phyloP scores from a whole-genome alignment of 306 rosid genomes.

The Medicago ruthenica region DNA sequence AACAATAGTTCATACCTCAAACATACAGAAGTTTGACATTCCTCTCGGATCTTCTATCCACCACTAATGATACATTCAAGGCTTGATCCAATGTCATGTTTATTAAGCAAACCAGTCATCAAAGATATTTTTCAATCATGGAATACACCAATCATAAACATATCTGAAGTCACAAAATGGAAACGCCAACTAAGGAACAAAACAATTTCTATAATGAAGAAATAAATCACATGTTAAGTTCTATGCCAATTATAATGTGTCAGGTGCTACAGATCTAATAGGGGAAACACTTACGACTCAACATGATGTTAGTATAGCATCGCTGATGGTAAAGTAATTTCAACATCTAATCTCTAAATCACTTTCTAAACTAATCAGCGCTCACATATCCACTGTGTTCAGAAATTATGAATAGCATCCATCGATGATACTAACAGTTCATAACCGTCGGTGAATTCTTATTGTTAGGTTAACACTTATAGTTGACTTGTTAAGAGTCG shows the following conservation, averaged over 20 bases:
- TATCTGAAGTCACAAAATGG: not conserved
- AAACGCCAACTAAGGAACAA: slow-evolving; percentile 20
- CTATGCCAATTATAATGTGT: not conserved
- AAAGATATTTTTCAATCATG: slow-evolving; percentile 45
- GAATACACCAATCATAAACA: slow-evolving; percentile 24
- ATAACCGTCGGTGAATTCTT: not conserved
- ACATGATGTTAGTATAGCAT: not conserved
- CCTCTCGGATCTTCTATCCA: slow-evolving; percentile 60
- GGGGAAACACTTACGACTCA: slow-evolving; percentile 3
- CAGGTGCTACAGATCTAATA: not conserved
- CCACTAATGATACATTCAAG: slow-evolving; percentile 50
- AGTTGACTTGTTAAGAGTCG: not conserved
- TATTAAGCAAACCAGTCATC: slow-evolving; percentile 38
- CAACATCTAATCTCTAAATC: slow-evolving; percentile 13
- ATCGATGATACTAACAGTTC: not conserved
- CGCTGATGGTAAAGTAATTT: not conserved
- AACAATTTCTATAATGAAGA: not conserved
- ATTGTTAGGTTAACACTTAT: not conserved
- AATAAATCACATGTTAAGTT: not conserved
- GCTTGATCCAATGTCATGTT: slow-evolving; percentile 56
- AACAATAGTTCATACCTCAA: slow-evolving; percentile 55
- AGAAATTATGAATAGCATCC: slow-evolving; percentile 13
- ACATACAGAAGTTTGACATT: slow-evolving; percentile 65
- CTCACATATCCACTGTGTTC: not conserved
- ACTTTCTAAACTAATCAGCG: slow-evolving; percentile 22